phyloP scores from a whole-genome alignment of 2,329 filamentous ascomycete species.

The Fusarium succisae region DNA sequence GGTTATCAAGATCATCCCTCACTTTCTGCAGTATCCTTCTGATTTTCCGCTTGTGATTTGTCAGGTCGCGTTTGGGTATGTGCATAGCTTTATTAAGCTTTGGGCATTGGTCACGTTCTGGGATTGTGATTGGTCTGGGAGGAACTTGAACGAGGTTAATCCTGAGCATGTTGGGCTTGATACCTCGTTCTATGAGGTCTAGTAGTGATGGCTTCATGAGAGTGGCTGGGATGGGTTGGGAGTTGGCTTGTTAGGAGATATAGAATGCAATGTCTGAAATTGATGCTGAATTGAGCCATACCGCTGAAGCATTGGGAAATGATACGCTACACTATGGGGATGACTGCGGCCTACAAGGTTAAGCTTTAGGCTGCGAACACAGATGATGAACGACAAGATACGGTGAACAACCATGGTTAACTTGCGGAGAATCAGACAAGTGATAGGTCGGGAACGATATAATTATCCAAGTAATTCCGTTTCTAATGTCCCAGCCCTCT shows the following conservation, averaged over 20 bases:
- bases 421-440: accelerated
- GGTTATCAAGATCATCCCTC: constrained; percentile 63
- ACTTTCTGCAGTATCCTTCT: constrained; percentile 60
- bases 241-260: neutral
- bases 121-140: constrained; percentile 52
- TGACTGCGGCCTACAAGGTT: too few species aligned
- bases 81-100: constrained; percentile 66
- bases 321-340: too few species aligned
- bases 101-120: constrained; percentile 64
- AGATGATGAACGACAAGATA: too few species aligned
- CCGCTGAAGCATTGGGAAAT: accelerated
- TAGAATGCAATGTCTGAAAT: neutral
- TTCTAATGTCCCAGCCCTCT: accelerated
- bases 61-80: constrained; percentile 65
- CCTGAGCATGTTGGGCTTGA: constrained; percentile 5
- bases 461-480: accelerated
- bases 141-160: constrained; percentile 41
- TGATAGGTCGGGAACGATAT: accelerated
- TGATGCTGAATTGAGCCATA: neutral
- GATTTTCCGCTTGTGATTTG: constrained; percentile 61
- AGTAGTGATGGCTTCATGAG: neutral
- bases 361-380: too few species aligned
- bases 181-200: constrained; percentile 5
- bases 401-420: accelerated
- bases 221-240: accelerated